Evolutionary conservation across 768 basidiomycete species (phyloP).

Genomic region (Amanita exitialis): DNA sequence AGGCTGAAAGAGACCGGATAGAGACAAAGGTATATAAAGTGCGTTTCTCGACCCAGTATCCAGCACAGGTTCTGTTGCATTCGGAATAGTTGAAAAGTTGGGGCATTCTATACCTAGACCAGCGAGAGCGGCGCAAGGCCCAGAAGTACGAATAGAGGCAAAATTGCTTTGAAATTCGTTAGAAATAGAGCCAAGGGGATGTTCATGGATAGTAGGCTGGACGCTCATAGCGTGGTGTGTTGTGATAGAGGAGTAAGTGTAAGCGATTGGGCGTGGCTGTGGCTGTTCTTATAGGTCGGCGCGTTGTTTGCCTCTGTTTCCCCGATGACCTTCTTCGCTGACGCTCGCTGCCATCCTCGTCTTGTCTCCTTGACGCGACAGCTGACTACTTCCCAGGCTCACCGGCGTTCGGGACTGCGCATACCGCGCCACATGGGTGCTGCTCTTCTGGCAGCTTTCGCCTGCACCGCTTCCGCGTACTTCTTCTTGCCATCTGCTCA

Average conservation of each 20-base stretch:
- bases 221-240: conserved; percentile 4
- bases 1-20: not conserved
- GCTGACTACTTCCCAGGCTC: not conserved
- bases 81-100: conserved; percentile 9
- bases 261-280: not conserved
- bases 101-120: conserved; percentile 22
- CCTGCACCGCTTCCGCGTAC: conserved; percentile 34
- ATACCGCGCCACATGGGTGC: conserved; percentile 8
- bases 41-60: conserved; percentile 1
- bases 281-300: not conserved
- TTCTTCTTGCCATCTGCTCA: conserved; percentile 37
- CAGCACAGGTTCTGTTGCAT: conserved; percentile 3
- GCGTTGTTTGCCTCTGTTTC: not conserved
- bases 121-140: conserved; percentile 12
- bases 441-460: conserved; percentile 26
- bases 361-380: not conserved
- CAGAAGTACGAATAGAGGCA: conserved; percentile 6
- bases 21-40: conserved; percentile 6
- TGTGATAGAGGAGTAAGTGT: not conserved
- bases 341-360: not conserved
- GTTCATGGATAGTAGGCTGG: not conserved
- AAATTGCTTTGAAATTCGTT: conserved; percentile 16
- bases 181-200: conserved; percentile 19
- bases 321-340: not conserved
- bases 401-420: not conserved